phyloP scores from a whole-genome alignment of 2,329 filamentous ascomycete species.

The Fusarium irregulare region DNA sequence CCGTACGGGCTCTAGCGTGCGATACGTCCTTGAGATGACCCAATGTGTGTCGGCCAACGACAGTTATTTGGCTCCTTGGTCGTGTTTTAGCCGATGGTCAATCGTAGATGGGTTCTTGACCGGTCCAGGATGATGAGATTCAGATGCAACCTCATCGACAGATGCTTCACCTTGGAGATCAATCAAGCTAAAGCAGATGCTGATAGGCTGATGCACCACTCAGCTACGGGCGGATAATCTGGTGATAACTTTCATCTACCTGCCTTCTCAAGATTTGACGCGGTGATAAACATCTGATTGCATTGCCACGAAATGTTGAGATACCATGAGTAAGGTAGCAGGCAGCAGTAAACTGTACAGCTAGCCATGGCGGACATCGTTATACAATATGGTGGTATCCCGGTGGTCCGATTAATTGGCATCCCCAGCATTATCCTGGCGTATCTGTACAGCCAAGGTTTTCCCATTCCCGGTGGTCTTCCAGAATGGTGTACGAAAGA shows the following conservation, averaged over 20 bases:
- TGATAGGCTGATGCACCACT: slow-evolving; percentile 10
- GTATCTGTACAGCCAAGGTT: slow-evolving; percentile 25
- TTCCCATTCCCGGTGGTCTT: slow-evolving; percentile 34
- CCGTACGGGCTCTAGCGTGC: not conserved
- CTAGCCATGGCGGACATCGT: not conserved
- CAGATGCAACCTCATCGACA: slow-evolving; percentile 13
- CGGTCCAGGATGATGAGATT: slow-evolving; percentile 18
- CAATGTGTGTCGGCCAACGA: slow-evolving; percentile 10
- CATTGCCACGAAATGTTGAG: not conserved
- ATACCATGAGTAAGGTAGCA: not conserved
- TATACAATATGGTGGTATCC: slow-evolving; percentile 22
- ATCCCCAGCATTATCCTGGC: slow-evolving; percentile 34
- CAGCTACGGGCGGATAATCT: slow-evolving; percentile 18
- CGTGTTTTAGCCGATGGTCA: slow-evolving; percentile 21
- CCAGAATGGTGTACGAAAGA: slow-evolving; percentile 33
- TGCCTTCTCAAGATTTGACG: slow-evolving; percentile 21
- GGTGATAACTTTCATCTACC: slow-evolving; percentile 36
- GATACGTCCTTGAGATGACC: slow-evolving; percentile 2
- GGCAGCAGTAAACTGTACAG: not conserved
- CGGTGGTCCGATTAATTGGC: slow-evolving; percentile 14
- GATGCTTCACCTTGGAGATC: not conserved
- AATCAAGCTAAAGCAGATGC: slow-evolving; percentile 5
- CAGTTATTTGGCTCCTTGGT: not conserved
- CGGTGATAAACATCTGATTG: slow-evolving; percentile 24
- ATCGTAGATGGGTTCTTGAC: slow-evolving; percentile 25